phyloP scores from a whole-genome alignment of 2,329 filamentous ascomycete genomes.

The Fusarium paranaense region DNA sequence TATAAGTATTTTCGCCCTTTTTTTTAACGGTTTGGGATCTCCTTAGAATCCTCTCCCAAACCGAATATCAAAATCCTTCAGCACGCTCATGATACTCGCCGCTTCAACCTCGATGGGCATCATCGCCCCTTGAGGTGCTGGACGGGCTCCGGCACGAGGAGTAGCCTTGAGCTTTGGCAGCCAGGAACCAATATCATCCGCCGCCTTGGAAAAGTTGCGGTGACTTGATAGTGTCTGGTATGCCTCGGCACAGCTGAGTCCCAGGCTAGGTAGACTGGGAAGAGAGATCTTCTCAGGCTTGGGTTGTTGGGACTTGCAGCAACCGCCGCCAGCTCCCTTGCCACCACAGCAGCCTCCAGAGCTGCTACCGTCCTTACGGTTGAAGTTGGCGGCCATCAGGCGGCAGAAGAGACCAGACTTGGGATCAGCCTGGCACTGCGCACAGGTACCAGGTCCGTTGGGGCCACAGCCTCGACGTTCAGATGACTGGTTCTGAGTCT shows the following conservation, averaged over 20 bases:
- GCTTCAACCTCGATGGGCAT: slow-evolving; percentile 83
- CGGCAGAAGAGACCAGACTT: slow-evolving; percentile 87
- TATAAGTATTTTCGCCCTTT: slow-evolving; percentile 15
- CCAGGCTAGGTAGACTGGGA: slow-evolving; percentile 60
- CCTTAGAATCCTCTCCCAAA: slow-evolving; percentile 65
- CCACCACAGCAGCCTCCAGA: slow-evolving; percentile 73
- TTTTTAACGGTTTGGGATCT: slow-evolving; percentile 30
- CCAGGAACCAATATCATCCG: slow-evolving; percentile 80
- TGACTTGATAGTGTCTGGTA: slow-evolving; percentile 84
- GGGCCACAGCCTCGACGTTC: slow-evolving; percentile 63
- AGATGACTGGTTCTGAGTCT: slow-evolving; percentile 43
- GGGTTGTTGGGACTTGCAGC: slow-evolving; percentile 64
- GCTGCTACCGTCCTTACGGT: slow-evolving; percentile 53
- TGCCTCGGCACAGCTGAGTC: slow-evolving; percentile 79
- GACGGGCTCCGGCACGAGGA: slow-evolving; percentile 49
- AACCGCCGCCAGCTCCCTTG: slow-evolving; percentile 68
- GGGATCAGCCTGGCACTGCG: slow-evolving; percentile 81
- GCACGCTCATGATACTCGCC: slow-evolving; percentile 86
- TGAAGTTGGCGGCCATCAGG: slow-evolving; percentile 76
- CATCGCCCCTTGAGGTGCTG: slow-evolving; percentile 52
- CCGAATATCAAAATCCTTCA: slow-evolving; percentile 82
- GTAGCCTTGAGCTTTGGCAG: slow-evolving; percentile 77
- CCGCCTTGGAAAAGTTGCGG: slow-evolving; percentile 79
- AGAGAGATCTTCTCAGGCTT: slow-evolving; percentile 51
- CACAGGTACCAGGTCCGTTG: slow-evolving; percentile 81